Conservation (phyloP, 495 filamentous ascomycete species). For the Aspergillus affinis region DNA sequence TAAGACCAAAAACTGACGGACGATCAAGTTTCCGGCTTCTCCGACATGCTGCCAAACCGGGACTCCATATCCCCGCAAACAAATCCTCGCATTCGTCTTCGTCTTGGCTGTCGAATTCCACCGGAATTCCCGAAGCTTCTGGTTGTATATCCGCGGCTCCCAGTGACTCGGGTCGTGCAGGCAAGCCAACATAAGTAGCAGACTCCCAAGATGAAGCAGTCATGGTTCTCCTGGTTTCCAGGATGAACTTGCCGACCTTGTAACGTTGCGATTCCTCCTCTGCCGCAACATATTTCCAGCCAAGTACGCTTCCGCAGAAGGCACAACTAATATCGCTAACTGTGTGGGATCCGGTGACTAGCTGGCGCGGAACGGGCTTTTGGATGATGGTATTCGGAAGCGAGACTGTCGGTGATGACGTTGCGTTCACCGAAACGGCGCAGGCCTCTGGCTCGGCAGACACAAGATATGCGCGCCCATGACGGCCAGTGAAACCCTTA, state of each 20-base stretch:
- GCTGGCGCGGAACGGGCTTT: conserved; percentile 64
- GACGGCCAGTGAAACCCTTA: conserved; percentile 91
- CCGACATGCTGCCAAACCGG: conserved; percentile 64
- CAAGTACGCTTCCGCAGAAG: conserved; percentile 67
- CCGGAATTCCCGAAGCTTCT: conserved; percentile 28
- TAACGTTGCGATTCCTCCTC: conserved; percentile 80
- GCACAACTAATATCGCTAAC: conserved; percentile 56
- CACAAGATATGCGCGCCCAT: conserved; percentile 90
- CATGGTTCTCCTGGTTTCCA: conserved; percentile 78
- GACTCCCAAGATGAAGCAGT: conserved; percentile 70
- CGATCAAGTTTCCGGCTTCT: conserved; percentile 51
- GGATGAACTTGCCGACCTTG: conserved; percentile 95
- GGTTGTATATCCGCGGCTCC: neutral
- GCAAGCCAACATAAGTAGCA: conserved; percentile 7
- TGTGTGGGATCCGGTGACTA: conserved; percentile 76
- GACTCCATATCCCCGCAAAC: conserved; percentile 84
- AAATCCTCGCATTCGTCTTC: conserved; percentile 95
- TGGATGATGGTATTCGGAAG: conserved; percentile 59
- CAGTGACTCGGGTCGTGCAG: neutral
- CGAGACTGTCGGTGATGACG: conserved; percentile 32
- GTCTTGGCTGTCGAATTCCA: conserved; percentile 87
- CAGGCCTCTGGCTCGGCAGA: conserved; percentile 38
- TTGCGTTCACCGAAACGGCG: conserved; percentile 31
- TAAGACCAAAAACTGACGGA: conserved; percentile 29
- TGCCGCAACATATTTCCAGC: conserved; percentile 93